Base-by-base conservation (phyloP, 495 filamentous ascomycete genomes). In the Hyphodiscus hymeniophilus region DNA sequence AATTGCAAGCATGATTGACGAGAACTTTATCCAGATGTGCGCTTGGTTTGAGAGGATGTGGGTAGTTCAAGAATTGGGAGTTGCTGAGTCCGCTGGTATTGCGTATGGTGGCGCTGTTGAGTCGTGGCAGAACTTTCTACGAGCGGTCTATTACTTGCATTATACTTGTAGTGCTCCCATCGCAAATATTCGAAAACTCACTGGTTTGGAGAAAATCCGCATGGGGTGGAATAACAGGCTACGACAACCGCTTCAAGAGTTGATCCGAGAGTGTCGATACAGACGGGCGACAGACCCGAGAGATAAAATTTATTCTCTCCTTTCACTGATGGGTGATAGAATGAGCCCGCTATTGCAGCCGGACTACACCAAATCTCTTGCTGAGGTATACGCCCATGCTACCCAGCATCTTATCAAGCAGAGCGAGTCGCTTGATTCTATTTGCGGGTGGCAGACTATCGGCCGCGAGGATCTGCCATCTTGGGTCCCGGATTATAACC, bases 221-320 rank as follows among this genome's bases (percentile, higher is more conserved):
- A 2, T n/a, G 18, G 30, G 32, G 17, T 52, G 31, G 21, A 6
- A 13, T 11, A 18, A 16, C n/a, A 26, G 23, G 20, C 32, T 46
- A 36, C 31, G 49, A 16, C 42, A 31, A 21, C 33, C 42, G 18
- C 36, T 52, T 3, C 2, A 17, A 30, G 34, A 39, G 6, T 31
- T 52, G 22, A 26, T 52, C 23, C 10, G 20, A 13, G 33, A 39
- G 18, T 52, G 42, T 39, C 31, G 23, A 30, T 22, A 47, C 24
- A 38, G 42, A 34, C 12, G 34, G 4, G 32, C 49, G 15, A 31
- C 31, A 18, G 34, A 52, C 42, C 59, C 43, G 24, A 33, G 40
- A 61, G 59, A 56, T 40, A 59, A 47, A 13, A 42, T 52, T 16
- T 43, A 45, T 46, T 12, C 18, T 11, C 42, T 52, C 11, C 7